Base-by-base conservation (phyloP, 2,329 filamentous ascomycete species). In the Lachnellula subtilissima region DNA sequence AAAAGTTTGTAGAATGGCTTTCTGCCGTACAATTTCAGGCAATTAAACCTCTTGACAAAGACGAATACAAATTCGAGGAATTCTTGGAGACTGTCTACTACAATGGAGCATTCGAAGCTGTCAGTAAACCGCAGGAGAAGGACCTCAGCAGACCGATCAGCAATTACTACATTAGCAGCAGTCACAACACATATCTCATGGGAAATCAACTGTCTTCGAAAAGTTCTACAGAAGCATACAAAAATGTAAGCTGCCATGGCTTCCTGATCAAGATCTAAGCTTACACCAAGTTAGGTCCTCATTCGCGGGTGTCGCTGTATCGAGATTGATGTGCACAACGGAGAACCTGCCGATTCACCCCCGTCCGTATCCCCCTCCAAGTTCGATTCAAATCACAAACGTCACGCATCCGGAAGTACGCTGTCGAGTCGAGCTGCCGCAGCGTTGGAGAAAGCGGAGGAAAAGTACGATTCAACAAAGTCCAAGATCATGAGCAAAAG, bases 241-340 rank as follows among this genome's bases (percentile, higher is more conserved):
- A 81, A 64, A 83, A 85, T 68, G 89, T 89, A 69, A 67, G 84
- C 75, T 9, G 4, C 32, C n/a, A 23, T 22, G 8, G 48, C 48
- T 28, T 23, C 32, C 17, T 9, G 35, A 22, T 43, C 25, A 35
- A 28, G 22, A 52, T 40, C 57, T 61, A 40, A 64, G 28, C 17
- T 37, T 5, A 19, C 19, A 12, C 22, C 46, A 7, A 7, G 46
- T 32, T 48, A 89, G 81, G 87, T 88, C 12, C 82, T 97, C 12
- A 77, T 82, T 37, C 81, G 84, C 51, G 89, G 89, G 48, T 96
- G 92, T 67, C 85, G 92, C 59, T 97, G 91, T 67, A 91, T 97
- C 48, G 92, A 97, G 71, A 94, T 97, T 54, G 93, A 97, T 68
- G 91, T 97, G 3, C 96, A 92, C 89, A 89, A 97, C 71, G 89